A percentile compares a stretch with the other conserved stretches of the same genome.
phyloP scores from a whole-genome alignment of 371 early-diverging fungal genomes.

The Mortierella sp. region DNA sequence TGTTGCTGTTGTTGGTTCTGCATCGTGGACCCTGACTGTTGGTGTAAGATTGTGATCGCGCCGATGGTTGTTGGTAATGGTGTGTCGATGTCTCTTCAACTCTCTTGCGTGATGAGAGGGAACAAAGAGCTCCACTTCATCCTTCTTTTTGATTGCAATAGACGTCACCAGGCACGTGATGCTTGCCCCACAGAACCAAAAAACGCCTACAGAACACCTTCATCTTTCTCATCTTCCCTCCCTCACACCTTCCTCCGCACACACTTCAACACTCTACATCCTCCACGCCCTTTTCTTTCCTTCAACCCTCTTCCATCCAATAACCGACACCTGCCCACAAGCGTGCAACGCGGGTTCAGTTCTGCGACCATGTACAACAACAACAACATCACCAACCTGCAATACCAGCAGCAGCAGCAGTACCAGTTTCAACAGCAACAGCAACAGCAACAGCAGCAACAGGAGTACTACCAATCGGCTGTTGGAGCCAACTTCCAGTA shows the following conservation, averaged over 20 bases:
- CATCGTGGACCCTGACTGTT: not conserved
- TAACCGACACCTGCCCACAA: not conserved
- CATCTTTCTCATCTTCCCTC: not conserved
- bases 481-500: conserved; percentile 49
- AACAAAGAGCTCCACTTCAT: not conserved
- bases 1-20: conserved; percentile 29
- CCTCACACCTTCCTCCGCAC: not conserved
- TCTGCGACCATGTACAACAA: conserved; percentile 23
- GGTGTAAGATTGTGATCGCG: not conserved
- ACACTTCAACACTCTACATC: no score
- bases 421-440: conserved; percentile 27
- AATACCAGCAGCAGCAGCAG: conserved; percentile 24
- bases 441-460: conserved; percentile 43
- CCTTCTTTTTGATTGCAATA: no score
- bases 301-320: not conserved
- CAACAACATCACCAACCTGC: conserved; percentile 13
- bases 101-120: not conserved
- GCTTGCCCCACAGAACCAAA: no score
- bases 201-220: no score
- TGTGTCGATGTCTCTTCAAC: not conserved
- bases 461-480: conserved; percentile 42
- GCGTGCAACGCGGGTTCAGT: not conserved
- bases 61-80: not conserved
- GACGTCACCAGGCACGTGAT: no score
- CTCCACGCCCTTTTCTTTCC: not conserved